Percentiles rank a stretch among this genome's conserved stretches.
Conservation (phyloP, 148 eudicot genomes). For the Pouteria glomerata region DNA sequence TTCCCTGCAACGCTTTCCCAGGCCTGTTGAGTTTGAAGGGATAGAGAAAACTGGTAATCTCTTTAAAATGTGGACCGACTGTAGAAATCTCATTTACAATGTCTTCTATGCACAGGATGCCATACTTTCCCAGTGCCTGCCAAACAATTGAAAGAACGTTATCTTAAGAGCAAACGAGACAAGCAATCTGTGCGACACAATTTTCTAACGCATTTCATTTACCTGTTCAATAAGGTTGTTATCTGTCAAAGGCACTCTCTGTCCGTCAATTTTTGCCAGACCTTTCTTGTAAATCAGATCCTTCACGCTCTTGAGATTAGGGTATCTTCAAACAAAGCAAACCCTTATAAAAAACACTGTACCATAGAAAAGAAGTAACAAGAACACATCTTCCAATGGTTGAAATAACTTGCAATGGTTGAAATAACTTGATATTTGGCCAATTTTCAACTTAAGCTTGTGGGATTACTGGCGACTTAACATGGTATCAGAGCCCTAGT, state of each 20-base stretch:
- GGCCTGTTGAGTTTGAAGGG: conserved; percentile 69
- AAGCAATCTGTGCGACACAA: not conserved
- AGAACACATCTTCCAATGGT: not conserved
- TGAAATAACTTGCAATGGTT: no score
- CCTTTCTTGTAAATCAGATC: conserved; percentile 90
- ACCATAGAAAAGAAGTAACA: not conserved
- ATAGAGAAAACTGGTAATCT: conserved; percentile 42
- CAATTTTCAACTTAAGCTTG: no score
- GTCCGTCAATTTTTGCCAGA: conserved; percentile 43
- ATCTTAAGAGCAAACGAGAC: not conserved
- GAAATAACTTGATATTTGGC: no score
- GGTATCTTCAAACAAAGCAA: conserved; percentile 29
- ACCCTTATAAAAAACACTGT: not conserved
- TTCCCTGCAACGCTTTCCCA: conserved; percentile 52
- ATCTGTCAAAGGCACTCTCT: conserved; percentile 68
- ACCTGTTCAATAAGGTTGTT: conserved; percentile 90
- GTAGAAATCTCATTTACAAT: conserved; percentile 60
- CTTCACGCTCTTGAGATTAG: conserved; percentile 70
- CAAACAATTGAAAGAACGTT: not conserved
- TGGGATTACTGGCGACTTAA: no score
- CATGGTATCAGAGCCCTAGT: no score
- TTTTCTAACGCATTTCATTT: not conserved
- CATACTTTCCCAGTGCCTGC: conserved; percentile 63
- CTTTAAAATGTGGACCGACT: conserved; percentile 75
- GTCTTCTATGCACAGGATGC: conserved; percentile 72